Percentiles rank a stretch among this genome's conserved stretches.
phyloP scores from a whole-genome alignment of 2,329 filamentous ascomycete genomes.

The Hypoxylon sp. region DNA sequence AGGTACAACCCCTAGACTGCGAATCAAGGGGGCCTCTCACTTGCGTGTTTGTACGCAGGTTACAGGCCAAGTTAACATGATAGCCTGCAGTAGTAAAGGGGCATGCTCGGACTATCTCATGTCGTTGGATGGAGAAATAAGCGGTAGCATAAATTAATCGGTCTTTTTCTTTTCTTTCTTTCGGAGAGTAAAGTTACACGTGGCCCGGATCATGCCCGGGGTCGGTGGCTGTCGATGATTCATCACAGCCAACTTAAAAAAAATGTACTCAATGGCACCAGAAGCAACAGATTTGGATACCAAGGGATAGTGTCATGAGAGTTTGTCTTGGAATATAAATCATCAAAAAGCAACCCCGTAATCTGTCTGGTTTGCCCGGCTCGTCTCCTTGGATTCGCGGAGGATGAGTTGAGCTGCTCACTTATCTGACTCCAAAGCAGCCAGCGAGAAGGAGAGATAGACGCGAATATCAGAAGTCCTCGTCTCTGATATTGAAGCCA shows the following conservation, averaged over 20 bases:
- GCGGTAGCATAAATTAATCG: background rate
- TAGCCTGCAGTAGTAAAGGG: background rate
- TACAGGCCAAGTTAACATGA: background rate
- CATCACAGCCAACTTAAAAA: conserved; percentile 21
- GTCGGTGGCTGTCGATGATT: conserved; percentile 19
- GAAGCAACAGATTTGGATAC: background rate
- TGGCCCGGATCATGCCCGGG: no score
- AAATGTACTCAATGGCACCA: background rate
- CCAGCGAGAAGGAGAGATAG: no score
- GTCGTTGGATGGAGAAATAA: background rate
- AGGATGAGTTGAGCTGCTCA: no score
- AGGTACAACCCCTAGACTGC: background rate
- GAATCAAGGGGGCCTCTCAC: background rate
- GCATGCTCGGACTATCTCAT: background rate
- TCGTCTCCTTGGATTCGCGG: background rate
- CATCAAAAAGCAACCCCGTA: background rate
- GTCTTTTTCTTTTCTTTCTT: background rate
- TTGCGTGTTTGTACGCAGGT: background rate
- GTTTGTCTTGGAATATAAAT: background rate
- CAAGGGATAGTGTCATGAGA: background rate
- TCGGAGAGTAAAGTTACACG: no score
- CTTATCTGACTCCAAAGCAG: no score
- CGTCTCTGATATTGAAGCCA: no score
- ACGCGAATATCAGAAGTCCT: no score
- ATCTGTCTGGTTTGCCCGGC: background rate